Percentiles rank a stretch among this genome's conserved stretches.
Evolutionary conservation across 2,329 filamentous ascomycete genomes (phyloP).

Genomic region (Apiospora phragmitis): DNA sequence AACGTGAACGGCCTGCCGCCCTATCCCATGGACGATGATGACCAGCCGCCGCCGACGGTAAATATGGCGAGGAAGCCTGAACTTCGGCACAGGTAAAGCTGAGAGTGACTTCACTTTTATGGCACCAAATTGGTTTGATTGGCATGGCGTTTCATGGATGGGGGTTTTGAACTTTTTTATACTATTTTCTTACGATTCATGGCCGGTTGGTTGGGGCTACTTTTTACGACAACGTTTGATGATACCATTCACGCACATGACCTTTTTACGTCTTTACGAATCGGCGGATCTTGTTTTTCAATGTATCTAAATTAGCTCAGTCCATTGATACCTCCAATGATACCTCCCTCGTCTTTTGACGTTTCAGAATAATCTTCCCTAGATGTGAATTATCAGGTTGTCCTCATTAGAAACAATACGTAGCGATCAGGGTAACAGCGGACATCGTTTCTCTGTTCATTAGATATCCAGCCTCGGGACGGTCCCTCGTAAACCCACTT

Average conservation of each 20-base stretch:
- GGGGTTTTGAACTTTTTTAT: background rate
- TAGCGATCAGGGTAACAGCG: background rate
- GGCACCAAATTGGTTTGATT: background rate
- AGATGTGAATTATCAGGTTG: background rate
- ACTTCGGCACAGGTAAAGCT: conserved; percentile 52
- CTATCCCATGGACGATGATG: conserved; percentile 71
- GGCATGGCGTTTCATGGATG: background rate
- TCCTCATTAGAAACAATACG: background rate
- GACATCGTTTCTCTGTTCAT: background rate
- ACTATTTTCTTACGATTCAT: background rate
- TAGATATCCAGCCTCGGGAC: background rate
- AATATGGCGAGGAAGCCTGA: conserved; percentile 87
- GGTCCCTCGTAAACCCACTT: background rate
- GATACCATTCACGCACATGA: conserved; percentile 21
- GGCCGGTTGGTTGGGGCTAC: conserved; percentile 17
- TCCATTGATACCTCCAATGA: background rate
- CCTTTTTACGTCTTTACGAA: background rate
- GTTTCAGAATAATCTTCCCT: background rate
- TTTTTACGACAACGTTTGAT: conserved; percentile 17
- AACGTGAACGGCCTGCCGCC: conserved; percentile 51
- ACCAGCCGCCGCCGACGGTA: conserved; percentile 79
- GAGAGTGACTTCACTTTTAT: background rate
- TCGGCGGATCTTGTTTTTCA: background rate
- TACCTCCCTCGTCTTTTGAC: background rate
- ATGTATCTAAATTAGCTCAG: background rate